Percentiles rank a stretch among this genome's conserved stretches.
Conservation (phyloP, 148 eudicot species). For the Spergularia marina region DNA sequence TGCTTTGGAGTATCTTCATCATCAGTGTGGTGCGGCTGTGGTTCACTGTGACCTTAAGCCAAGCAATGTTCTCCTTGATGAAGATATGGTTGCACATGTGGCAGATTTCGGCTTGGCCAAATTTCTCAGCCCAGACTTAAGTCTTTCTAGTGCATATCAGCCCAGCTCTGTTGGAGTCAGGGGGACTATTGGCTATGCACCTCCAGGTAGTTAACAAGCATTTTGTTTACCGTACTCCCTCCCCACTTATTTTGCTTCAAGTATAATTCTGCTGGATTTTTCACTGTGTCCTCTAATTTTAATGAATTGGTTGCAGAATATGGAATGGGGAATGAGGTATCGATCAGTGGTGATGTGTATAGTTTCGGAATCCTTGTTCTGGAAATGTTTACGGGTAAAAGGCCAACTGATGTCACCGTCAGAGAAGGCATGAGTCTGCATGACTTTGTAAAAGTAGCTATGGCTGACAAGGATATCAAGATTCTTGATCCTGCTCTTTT, state of each 20-base stretch:
- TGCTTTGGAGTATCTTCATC: slow-evolving; percentile 41
- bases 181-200: slow-evolving; percentile 33
- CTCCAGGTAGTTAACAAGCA: too few species aligned
- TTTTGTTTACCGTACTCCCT: too few species aligned
- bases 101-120: slow-evolving; percentile 47
- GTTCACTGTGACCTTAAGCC: slow-evolving; percentile 49
- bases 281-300: too few species aligned
- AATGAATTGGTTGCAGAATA: slow-evolving; percentile 14
- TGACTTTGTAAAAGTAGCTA: slow-evolving; percentile 17
- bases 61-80: slow-evolving; percentile 37
- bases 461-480: slow-evolving; percentile 13
- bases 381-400: slow-evolving; percentile 29
- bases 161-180: slow-evolving; percentile 25
- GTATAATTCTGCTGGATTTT: too few species aligned
- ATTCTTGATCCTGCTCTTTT: slow-evolving; percentile 15
- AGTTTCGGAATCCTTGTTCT: slow-evolving; percentile 30
- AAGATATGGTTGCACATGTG: slow-evolving; percentile 38
- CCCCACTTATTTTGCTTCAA: too few species aligned
- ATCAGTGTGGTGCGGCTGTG: slow-evolving; percentile 10
- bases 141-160: neutral
- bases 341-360: slow-evolving; percentile 27
- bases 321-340: slow-evolving; percentile 30
- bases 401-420: slow-evolving; percentile 27
- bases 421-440: slow-evolving; percentile 22
- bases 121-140: slow-evolving; percentile 5